Evolutionary conservation across 2,329 filamentous ascomycete genomes (phyloP).

Genomic region (Xylaria sp.): DNA sequence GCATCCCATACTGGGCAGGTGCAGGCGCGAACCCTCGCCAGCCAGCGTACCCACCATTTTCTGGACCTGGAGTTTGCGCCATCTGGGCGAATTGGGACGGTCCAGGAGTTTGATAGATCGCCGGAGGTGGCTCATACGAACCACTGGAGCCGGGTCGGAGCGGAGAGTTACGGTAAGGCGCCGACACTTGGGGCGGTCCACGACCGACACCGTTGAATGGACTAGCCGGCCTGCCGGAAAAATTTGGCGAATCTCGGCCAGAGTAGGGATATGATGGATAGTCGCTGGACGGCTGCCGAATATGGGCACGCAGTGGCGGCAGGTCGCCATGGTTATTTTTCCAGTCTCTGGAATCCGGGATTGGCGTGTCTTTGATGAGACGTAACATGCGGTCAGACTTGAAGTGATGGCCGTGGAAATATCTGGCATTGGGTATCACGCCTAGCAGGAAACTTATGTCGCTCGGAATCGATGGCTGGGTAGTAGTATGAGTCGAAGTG

Average conservation of each 20-base stretch:
- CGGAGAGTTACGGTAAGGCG: constrained; percentile 55
- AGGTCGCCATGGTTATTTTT: constrained; percentile 44
- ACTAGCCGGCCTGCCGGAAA: constrained; percentile 46
- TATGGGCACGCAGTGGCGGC: constrained; percentile 39
- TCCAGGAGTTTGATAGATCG: constrained; percentile 34
- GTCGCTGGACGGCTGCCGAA: constrained; percentile 48
- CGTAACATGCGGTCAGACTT: constrained; percentile 72
- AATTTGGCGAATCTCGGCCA: constrained; percentile 33
- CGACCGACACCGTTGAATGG: constrained; percentile 47
- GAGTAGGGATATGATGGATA: constrained; percentile 37
- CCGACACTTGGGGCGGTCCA: constrained; percentile 43
- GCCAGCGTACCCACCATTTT: constrained; percentile 25
- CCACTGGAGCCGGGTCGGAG: constrained; percentile 52
- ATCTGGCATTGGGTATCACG: constrained; percentile 72
- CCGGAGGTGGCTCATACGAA: constrained; percentile 46
- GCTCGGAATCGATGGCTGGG: constrained; percentile 71
- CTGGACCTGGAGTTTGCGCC: constrained; percentile 19
- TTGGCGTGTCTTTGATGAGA: constrained; percentile 68
- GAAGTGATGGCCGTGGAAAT: constrained; percentile 73
- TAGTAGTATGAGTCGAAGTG: constrained; percentile 36
- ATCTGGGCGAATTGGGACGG: constrained; percentile 33
- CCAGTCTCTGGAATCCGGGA: constrained; percentile 65
- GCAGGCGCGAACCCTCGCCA: constrained; percentile 30
- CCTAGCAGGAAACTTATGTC: constrained; percentile 67
- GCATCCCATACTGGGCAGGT: constrained; percentile 14